phyloP scores from a whole-genome alignment of 179 eudicot genomes.

The Spergularia azorica region DNA sequence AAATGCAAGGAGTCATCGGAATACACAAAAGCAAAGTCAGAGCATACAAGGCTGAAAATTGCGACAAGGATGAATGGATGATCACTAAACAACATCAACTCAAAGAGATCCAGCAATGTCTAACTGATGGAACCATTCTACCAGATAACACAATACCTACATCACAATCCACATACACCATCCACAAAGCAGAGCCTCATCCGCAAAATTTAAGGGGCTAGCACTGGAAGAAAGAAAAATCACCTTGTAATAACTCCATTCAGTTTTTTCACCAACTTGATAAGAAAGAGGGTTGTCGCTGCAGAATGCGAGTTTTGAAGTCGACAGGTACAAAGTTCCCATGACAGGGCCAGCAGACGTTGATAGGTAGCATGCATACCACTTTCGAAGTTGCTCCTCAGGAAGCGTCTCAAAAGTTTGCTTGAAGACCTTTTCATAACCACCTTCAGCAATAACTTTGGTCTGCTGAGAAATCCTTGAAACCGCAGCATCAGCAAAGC shows the following conservation, averaged over 20 bases:
- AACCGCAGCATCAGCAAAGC: conserved; percentile 50
- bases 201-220: background rate
- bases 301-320: conserved; percentile 51
- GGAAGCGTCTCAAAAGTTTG: conserved; percentile 50
- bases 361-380: conserved; percentile 54
- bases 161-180: background rate
- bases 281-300: conserved; percentile 54
- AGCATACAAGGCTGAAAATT: background rate
- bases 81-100: background rate
- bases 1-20: too few relatives aligned
- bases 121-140: background rate
- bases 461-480: conserved; percentile 48
- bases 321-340: conserved; percentile 50
- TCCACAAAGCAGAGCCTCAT: background rate
- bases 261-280: conserved; percentile 39
- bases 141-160: background rate
- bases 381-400: conserved; percentile 47
- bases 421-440: conserved; percentile 51
- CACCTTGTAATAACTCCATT: conserved; percentile 58
- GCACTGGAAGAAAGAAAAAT: background rate
- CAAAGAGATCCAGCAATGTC: background rate
- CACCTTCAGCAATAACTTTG: conserved; percentile 53
- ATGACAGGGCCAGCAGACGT: conserved; percentile 55
- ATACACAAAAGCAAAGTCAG: background rate
- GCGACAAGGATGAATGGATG: background rate